Base-by-base conservation (phyloP, 2,329 filamentous ascomycete genomes). In the Botryotinia globosa region DNA sequence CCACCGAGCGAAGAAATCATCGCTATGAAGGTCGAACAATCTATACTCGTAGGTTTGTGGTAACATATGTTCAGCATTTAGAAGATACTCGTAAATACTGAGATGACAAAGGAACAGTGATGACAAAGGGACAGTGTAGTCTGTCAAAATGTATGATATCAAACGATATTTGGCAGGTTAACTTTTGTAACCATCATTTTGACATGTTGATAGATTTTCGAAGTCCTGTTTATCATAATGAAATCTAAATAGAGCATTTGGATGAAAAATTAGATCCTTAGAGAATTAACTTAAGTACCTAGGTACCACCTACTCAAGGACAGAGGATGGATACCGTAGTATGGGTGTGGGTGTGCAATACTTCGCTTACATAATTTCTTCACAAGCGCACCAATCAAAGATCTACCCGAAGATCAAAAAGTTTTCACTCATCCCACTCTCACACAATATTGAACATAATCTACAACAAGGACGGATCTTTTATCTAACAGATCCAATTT, bases 401-500 rank as follows among this genome's bases (percentile, higher is more conserved):
- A 18, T 18, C 44, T 34, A 48, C 3, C 42, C 42, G 42, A 51
- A 12, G 3, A 20, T 6, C 32, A 29, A 39, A 65, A 14, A 29
- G 2, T n/a, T 34, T 34, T 48, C n/a, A 34, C 12, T 5, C 3
- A 14, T 25, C 42, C 20, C 44, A 51, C 29, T 1, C 22, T 3
- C 12, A 1, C 4, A 1, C 2, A 5, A 12, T 1, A n/a, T 6
- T 48, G 0, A 5, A 37, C 39, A 51, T n/a, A 7, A 18, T 0
- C 1, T 5, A 10, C 5, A 37, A 65, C 4, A 18, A 0, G 0
- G 0, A 0, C 0, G 0, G 0, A 0, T 0, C 6, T 1, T 7
- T 1, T 5, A 66, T 39, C 45, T 29, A 66, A 54, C 2, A 54
- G 32, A 29, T 66, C 16, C 39, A 29, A 29, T 54, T 25, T 66